Conservation (phyloP, 140 eudicot species). For the Flaveria floridana region DNA sequence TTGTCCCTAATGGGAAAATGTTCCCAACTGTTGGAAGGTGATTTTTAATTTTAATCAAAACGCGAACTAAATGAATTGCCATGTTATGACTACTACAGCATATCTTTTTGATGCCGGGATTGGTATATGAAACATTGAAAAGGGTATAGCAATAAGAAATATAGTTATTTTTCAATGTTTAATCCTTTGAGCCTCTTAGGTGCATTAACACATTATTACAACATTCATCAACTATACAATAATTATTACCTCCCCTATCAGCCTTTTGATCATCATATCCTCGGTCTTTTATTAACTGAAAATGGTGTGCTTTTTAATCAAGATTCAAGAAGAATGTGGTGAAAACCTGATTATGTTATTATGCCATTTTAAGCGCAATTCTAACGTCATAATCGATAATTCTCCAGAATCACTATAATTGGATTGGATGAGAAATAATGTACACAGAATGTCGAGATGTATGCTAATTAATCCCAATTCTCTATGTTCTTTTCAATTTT, state of each 20-base stretch:
- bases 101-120: not conserved
- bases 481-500: conserved; percentile 17
- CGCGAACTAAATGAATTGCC: not conserved
- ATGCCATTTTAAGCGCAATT: not conserved
- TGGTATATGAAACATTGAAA: not conserved
- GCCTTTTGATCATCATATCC: not conserved
- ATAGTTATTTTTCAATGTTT: not conserved
- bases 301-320: not conserved
- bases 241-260: not conserved
- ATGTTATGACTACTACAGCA: not conserved
- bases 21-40: conserved; percentile 93
- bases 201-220: not conserved
- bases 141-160: not conserved
- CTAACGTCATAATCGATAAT: not conserved
- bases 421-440: not conserved
- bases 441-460: not conserved
- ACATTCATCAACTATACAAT: conserved; percentile 1
- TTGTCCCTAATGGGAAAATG: conserved; percentile 92
- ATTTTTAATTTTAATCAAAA: conserved; percentile 10
- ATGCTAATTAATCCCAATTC: not conserved
- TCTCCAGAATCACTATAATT: not conserved
- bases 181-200: not conserved
- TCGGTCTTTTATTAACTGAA: not conserved
- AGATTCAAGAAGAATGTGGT: not conserved
- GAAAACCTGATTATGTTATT: not conserved